phyloP scores from a whole-genome alignment of 1,284 basidiomycete species.

The Pseudozyma pruni region DNA sequence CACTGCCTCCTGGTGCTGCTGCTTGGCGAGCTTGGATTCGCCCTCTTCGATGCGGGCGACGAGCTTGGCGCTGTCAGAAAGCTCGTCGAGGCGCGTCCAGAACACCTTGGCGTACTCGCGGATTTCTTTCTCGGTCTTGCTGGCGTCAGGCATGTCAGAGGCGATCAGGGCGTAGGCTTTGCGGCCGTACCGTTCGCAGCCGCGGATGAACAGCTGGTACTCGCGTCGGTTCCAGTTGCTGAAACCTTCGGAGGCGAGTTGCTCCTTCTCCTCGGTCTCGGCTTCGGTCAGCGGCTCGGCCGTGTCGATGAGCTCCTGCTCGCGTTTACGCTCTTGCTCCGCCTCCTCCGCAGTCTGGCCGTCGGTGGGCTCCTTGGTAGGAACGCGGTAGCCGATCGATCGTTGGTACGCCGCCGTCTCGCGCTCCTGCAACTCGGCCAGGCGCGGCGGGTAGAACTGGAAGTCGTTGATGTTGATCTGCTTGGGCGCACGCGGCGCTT shows the following conservation, averaged over 20 bases:
- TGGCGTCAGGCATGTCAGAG: conserved; percentile 75
- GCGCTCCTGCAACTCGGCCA: conserved; percentile 86
- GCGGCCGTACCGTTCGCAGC: conserved; percentile 86
- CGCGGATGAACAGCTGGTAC: conserved; percentile 89
- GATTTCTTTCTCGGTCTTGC: conserved; percentile 83
- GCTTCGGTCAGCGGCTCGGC: conserved; percentile 73
- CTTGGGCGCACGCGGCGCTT: conserved; percentile 87
- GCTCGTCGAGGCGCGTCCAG: conserved; percentile 86
- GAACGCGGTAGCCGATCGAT: conserved; percentile 80
- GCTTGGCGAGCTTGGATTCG: conserved; percentile 59
- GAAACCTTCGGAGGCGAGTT: conserved; percentile 56
- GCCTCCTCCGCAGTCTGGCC: conserved; percentile 52
- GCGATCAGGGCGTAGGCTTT: conserved; percentile 82
- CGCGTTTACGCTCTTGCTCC: conserved; percentile 74
- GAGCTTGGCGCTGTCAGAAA: conserved; percentile 69
- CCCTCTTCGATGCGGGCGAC: conserved; percentile 65
- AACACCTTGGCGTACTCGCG: conserved; percentile 85
- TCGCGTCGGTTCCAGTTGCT: conserved; percentile 77
- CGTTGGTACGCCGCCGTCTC: conserved; percentile 73
- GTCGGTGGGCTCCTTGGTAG: conserved; percentile 76
- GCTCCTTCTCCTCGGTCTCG: conserved; percentile 79
- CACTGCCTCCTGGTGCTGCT: conserved; percentile 56
- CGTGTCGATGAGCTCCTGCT: conserved; percentile 80
- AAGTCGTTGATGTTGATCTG: conserved; percentile 92
- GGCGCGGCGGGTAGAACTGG: conserved; percentile 90